A percentile compares a stretch with the other conserved stretches of the same genome.
These are phyloP conservation scores for Aureobasidium zeae DNA, from an alignment of 2,329 filamentous ascomycete species.

Conservation along the genomic window DNA sequence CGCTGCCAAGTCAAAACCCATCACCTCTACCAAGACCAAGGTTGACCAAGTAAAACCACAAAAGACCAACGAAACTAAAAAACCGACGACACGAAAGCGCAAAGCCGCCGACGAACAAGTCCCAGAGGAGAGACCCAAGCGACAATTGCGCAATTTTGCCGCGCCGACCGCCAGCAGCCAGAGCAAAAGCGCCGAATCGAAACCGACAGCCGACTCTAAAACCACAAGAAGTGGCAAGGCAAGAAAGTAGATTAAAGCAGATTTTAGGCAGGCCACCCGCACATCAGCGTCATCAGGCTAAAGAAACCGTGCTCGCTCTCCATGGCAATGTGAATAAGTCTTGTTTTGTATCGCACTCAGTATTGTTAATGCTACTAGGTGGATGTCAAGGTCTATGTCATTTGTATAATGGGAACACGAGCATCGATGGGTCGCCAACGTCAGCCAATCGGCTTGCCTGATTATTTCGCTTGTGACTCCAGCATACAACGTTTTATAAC, in stretches of 20 bases:
- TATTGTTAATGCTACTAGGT: too few relatives aligned
- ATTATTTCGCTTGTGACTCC: too few relatives aligned
- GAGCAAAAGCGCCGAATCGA: conserved; percentile 18
- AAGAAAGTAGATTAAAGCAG: conserved; percentile 5
- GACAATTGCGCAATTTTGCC: conserved; percentile 26
- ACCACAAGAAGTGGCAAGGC: conserved; percentile 10
- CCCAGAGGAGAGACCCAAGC: conserved; percentile 24
- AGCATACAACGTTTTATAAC: too few relatives aligned
- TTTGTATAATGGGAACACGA: too few relatives aligned
- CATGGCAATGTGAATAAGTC: too few relatives aligned
- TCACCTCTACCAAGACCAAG: background rate
- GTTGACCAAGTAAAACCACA: background rate
- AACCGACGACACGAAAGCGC: conserved; percentile 23
- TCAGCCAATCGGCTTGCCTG: too few relatives aligned
- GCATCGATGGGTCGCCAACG: too few relatives aligned
- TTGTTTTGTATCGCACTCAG: too few relatives aligned
- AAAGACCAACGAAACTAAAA: background rate
- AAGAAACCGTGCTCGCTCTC: too few relatives aligned
- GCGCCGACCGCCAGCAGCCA: conserved; percentile 31
- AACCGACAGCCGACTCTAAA: conserved; percentile 3
- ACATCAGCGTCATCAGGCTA: conserved; percentile 4
- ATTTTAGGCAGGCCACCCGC: conserved; percentile 1
- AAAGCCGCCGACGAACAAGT: conserved; percentile 22
- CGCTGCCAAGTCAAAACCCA: background rate
- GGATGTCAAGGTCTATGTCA: too few relatives aligned